These are phyloP conservation scores for Mycena venus DNA, from an alignment of 768 basidiomycete genomes.

Conservation along the genomic window DNA sequence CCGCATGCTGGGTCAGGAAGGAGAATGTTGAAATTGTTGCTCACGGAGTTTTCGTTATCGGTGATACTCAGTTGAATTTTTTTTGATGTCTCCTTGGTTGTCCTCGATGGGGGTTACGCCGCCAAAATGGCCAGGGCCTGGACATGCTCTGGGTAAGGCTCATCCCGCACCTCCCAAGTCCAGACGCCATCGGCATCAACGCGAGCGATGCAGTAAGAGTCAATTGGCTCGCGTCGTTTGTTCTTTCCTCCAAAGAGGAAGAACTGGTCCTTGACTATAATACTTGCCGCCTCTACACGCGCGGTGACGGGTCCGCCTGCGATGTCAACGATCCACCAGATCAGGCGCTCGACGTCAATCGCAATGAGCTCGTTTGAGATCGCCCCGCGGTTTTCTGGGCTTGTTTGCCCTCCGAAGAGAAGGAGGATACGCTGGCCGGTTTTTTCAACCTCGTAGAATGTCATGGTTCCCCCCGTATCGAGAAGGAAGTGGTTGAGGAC, in stretches of 20 bases:
- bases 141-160: background rate
- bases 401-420: conserved; percentile 10
- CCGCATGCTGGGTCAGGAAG: too few relatives aligned
- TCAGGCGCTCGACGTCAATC: conserved; percentile 1
- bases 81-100: background rate
- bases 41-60: background rate
- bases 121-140: background rate
- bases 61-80: background rate
- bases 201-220: background rate
- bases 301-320: conserved; percentile 4
- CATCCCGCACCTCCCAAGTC: background rate
- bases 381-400: background rate
- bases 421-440: conserved; percentile 8
- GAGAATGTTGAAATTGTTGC: background rate
- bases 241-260: conserved; percentile 18
- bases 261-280: conserved; percentile 6
- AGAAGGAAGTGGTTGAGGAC: conserved; percentile 7
- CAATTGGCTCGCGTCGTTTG: background rate
- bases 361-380: conserved; percentile 6
- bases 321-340: conserved; percentile 20
- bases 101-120: background rate
- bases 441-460: background rate
- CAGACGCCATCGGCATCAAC: background rate
- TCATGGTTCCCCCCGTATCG: conserved; percentile 15
- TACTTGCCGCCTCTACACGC: background rate